Percentiles rank a stretch among this genome's conserved stretches.
Conservation (phyloP, 768 basidiomycete genomes). For the Tricholomella constricta region DNA sequence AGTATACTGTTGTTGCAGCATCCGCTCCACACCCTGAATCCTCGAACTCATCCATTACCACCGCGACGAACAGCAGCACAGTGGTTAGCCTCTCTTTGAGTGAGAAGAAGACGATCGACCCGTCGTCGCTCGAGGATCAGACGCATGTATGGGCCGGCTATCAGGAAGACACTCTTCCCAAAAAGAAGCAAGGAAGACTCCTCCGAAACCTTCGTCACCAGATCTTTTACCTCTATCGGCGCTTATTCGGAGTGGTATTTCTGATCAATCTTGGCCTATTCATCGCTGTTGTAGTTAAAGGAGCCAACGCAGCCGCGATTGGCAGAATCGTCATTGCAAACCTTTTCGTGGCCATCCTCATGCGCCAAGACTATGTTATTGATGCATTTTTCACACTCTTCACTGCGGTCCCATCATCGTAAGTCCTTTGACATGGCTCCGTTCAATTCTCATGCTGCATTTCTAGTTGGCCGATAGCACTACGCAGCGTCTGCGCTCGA, state of each 20-base stretch:
- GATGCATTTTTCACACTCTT: conserved; percentile 57
- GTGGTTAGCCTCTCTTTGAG: conserved; percentile 15
- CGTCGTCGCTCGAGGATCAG: conserved; percentile 27
- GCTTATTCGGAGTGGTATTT: conserved; percentile 60
- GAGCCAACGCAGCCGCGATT: conserved; percentile 36
- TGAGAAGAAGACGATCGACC: conserved; percentile 13
- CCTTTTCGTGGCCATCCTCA: conserved; percentile 46
- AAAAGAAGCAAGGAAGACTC: conserved; percentile 47
- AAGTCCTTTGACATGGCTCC: background rate
- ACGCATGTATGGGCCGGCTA: conserved; percentile 51
- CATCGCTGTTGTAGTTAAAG: conserved; percentile 39
- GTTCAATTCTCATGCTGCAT: background rate
- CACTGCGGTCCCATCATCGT: conserved; percentile 44
- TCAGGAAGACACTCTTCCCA: conserved; percentile 47
- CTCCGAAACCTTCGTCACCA: conserved; percentile 58
- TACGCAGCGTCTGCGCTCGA: conserved; percentile 53
- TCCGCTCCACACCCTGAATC: background rate
- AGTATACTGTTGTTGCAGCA: too few species aligned
- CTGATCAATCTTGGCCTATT: conserved; percentile 54
- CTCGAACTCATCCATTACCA: background rate
- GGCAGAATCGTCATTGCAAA: conserved; percentile 48
- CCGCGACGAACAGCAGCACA: background rate
- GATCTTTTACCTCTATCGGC: conserved; percentile 58
- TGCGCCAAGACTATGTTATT: conserved; percentile 60
- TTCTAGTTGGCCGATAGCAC: conserved; percentile 57